Evolutionary conservation across 192 early-diverging fungal genomes (phyloP).

Genomic region (Mortierella hygrophila): DNA sequence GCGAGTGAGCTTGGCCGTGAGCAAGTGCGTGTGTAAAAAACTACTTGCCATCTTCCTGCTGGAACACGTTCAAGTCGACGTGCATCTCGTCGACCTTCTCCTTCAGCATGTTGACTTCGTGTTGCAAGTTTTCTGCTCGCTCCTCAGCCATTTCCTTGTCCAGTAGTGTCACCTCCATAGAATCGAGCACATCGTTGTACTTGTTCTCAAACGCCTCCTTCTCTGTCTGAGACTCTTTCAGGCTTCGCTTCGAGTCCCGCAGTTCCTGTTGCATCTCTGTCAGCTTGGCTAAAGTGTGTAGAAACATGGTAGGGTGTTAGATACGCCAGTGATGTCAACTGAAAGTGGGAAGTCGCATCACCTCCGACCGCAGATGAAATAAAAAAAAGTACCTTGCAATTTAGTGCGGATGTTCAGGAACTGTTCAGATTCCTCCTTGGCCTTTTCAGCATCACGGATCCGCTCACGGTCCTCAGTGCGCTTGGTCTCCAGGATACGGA

Average conservation of each 20-base stretch:
- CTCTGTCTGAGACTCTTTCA: conserved; percentile 68
- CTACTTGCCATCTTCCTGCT: conserved; percentile 69
- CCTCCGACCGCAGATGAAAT: not conserved
- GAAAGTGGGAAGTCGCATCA: not conserved
- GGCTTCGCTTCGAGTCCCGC: conserved; percentile 69
- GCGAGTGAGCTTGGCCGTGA: not conserved
- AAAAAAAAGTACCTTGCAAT: conserved; percentile 63
- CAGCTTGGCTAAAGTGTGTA: conserved; percentile 68
- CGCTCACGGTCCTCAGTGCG: conserved; percentile 84
- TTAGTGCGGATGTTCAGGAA: conserved; percentile 74
- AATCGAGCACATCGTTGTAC: conserved; percentile 80
- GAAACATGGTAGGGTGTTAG: not conserved
- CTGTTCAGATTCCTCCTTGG: conserved; percentile 80
- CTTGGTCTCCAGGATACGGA: conserved; percentile 83
- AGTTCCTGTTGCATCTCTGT: conserved; percentile 80
- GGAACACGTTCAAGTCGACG: conserved; percentile 76
- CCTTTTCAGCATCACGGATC: conserved; percentile 77
- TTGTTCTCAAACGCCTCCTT: conserved; percentile 77
- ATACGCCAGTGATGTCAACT: not conserved
- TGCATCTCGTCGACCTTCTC: conserved; percentile 86
- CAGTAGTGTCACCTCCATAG: conserved; percentile 87
- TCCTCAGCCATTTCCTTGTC: conserved; percentile 97
- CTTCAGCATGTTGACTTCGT: conserved; percentile 77
- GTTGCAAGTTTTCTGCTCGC: conserved; percentile 79
- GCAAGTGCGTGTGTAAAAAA: not conserved